Evolutionary conservation across 208 protist species (phyloP).

Genomic region (Leishmania gerbilli): DNA sequence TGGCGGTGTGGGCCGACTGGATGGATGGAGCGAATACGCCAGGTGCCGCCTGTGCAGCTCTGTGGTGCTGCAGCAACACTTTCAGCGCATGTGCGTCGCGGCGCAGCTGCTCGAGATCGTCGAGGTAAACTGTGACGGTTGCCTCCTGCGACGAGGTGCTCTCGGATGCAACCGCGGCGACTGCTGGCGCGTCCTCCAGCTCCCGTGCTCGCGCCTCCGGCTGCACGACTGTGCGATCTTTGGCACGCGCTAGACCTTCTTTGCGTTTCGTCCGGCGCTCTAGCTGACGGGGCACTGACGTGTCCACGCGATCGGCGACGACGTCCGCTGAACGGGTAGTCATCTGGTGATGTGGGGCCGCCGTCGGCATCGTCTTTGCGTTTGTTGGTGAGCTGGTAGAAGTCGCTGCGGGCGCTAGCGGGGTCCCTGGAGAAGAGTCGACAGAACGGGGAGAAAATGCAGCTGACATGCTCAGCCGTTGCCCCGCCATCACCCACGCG

Average conservation of each 20-base stretch:
- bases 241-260: background rate
- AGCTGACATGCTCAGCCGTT: background rate
- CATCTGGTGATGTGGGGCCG: background rate
- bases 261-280: background rate
- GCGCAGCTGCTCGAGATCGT: background rate
- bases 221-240: conserved; percentile 6
- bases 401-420: conserved; percentile 4
- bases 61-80: background rate
- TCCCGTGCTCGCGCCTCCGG: conserved; percentile 9
- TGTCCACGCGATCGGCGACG: background rate
- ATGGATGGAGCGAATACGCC: background rate
- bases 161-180: background rate
- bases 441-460: background rate
- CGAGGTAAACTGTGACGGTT: background rate
- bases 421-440: background rate
- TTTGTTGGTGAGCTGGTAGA: background rate
- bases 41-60: background rate
- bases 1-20: background rate
- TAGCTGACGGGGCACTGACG: background rate
- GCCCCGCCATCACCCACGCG: conserved; percentile 7
- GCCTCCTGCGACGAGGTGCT: background rate
- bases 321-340: background rate
- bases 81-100: background rate
- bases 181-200: background rate
- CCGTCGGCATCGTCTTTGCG: background rate